Evolutionary conservation across 495 filamentous ascomycete species (phyloP).

Genomic region (Penicillium argentinense): DNA sequence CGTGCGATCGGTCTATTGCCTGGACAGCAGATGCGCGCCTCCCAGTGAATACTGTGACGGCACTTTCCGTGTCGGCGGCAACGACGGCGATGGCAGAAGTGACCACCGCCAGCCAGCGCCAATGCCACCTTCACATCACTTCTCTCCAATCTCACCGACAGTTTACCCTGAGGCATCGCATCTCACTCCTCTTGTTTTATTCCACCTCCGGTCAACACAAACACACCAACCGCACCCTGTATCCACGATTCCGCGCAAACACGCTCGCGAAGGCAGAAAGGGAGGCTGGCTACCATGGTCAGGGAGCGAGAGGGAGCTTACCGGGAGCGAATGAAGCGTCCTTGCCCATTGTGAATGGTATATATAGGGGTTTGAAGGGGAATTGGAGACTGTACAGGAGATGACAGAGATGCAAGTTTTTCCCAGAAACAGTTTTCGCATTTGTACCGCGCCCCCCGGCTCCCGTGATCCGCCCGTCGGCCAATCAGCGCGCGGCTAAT

Average conservation of each 20-base stretch:
- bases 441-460: constrained; percentile 40
- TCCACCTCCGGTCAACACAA: too few relatives aligned
- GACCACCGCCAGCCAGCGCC: too few relatives aligned
- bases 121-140: too few relatives aligned
- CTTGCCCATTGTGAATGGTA: constrained; percentile 48
- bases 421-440: constrained; percentile 14
- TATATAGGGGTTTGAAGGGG: constrained; percentile 22
- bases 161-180: too few relatives aligned
- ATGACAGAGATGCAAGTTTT: constrained; percentile 36
- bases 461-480: constrained; percentile 36
- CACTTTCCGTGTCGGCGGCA: too few relatives aligned
- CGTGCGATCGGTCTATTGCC: too few relatives aligned
- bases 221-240: background rate
- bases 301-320: constrained; percentile 26
- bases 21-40: too few relatives aligned
- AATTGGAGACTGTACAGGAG: constrained; percentile 37
- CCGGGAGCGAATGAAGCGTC: constrained; percentile 44
- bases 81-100: too few relatives aligned
- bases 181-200: too few relatives aligned
- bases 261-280: constrained; percentile 11
- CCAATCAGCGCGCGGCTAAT: constrained; percentile 44
- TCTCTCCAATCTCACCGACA: too few relatives aligned
- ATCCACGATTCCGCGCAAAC: background rate
- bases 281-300: constrained; percentile 5
- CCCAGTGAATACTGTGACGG: too few relatives aligned